A percentile compares a stretch with the other conserved stretches of the same genome.
These are phyloP conservation scores for Rosa rugosa DNA, from an alignment of 306 rosid genomes.

Conservation along the genomic window DNA sequence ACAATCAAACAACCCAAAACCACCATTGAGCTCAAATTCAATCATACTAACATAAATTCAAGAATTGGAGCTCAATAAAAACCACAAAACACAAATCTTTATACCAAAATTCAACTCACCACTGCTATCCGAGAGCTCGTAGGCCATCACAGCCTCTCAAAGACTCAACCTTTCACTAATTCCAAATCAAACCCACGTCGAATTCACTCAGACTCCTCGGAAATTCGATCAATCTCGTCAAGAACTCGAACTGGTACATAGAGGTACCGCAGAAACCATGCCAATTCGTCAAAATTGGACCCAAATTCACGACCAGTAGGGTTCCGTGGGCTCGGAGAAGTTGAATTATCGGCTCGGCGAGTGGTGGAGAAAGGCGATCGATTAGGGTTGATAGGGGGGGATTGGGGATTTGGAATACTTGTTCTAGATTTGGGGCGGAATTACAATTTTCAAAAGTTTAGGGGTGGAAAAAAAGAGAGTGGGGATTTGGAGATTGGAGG, in stretches of 20 bases:
- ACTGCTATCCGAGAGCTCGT: conserved; percentile 75
- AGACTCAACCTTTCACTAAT: conserved; percentile 18
- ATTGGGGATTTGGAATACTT: conserved; percentile 15
- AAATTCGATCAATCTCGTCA: conserved; percentile 25
- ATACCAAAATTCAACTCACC: conserved; percentile 38
- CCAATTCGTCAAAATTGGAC: conserved; percentile 6
- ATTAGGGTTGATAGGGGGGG: conserved; percentile 24
- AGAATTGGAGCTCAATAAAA: conserved; percentile 12
- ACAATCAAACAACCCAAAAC: neutral
- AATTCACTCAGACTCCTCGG: conserved; percentile 24
- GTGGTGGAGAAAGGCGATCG: conserved; percentile 35
- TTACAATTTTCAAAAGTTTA: conserved; percentile 1
- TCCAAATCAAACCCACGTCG: conserved; percentile 30
- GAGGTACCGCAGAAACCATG: conserved; percentile 12
- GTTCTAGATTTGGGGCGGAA: conserved; percentile 25
- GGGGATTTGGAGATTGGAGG: conserved; percentile 10
- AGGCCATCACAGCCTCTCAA: conserved; percentile 47
- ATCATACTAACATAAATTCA: neutral
- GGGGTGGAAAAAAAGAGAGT: conserved; percentile 2
- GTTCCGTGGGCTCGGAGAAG: conserved; percentile 22
- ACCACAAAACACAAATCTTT: conserved; percentile 3
- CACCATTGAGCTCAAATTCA: conserved; percentile 9
- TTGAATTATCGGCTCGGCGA: conserved; percentile 22
- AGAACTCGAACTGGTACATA: conserved; percentile 11
- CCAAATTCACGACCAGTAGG: conserved; percentile 6